These are phyloP conservation scores for Rusavskia elegans DNA, from an alignment of 495 filamentous ascomycete species.

Conservation along the genomic window DNA sequence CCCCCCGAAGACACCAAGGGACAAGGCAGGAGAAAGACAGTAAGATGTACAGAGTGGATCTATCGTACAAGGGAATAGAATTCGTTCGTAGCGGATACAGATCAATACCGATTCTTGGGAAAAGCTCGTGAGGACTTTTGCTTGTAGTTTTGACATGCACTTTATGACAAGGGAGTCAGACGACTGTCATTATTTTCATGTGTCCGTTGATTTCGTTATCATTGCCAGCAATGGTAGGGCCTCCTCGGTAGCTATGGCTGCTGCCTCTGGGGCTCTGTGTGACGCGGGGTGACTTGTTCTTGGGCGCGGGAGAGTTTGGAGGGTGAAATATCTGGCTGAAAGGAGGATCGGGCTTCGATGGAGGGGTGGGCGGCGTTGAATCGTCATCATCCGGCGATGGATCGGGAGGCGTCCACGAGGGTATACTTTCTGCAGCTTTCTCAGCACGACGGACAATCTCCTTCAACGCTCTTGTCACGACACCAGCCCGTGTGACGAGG, in stretches of 20 bases:
- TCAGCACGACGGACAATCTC: constrained; percentile 70
- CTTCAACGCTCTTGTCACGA: constrained; percentile 54
- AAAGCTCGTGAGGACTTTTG: background rate
- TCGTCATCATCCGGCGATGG: constrained; percentile 20
- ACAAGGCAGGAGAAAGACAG: background rate
- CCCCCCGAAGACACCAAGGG: background rate
- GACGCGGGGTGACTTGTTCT: constrained; percentile 17
- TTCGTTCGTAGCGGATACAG: background rate
- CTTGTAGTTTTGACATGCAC: background rate
- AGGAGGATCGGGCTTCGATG: constrained; percentile 35
- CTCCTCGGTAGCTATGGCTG: constrained; percentile 31
- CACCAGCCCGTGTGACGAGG: constrained; percentile 69
- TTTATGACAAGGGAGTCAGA: constrained; percentile 15
- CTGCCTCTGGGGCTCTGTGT: constrained; percentile 22
- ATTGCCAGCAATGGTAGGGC: constrained; percentile 32
- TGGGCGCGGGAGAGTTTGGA: constrained; percentile 29
- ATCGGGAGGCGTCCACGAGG: constrained; percentile 28
- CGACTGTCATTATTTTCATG: constrained; percentile 57
- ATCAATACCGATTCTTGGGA: background rate
- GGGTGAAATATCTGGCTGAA: constrained; percentile 49
- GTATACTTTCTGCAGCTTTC: constrained; percentile 46
- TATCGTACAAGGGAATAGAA: background rate
- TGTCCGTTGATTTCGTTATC: constrained; percentile 34
- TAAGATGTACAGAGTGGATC: background rate
- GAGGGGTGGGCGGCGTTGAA: constrained; percentile 9